Conservation (phyloP, 2,329 filamentous ascomycete genomes). For the Trichoderma sp. region DNA sequence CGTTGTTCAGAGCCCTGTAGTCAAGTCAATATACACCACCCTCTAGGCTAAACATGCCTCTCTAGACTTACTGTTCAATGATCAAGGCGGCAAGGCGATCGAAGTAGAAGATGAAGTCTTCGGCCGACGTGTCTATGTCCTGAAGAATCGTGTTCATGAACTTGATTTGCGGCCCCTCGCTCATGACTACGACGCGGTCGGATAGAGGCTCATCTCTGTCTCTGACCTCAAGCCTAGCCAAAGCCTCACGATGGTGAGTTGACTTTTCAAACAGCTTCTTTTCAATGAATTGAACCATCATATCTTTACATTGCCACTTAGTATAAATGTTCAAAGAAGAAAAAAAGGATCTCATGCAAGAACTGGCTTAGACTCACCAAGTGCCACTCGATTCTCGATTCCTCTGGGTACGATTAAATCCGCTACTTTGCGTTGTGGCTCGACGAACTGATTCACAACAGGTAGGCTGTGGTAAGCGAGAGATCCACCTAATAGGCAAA, state of each 20-base stretch:
- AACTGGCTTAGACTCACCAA: conserved; percentile 51
- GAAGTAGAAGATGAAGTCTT: conserved; percentile 98
- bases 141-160: conserved; percentile 92
- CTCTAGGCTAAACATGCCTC: neutral
- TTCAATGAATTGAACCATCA: conserved; percentile 92
- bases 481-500: neutral
- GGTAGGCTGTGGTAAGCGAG: neutral
- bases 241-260: conserved; percentile 72
- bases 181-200: conserved; percentile 69
- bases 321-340: conserved; percentile 3
- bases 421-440: conserved; percentile 86
- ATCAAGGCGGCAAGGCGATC: conserved; percentile 83
- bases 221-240: conserved; percentile 71
- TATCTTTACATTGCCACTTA: conserved; percentile 50
- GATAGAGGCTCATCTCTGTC: conserved; percentile 72
- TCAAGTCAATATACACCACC: conserved; percentile 18
- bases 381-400: conserved; percentile 91
- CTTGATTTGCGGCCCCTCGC: conserved; percentile 74
- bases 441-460: conserved; percentile 62
- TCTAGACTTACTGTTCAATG: conserved; percentile 63
- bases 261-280: conserved; percentile 86
- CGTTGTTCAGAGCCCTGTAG: conserved; percentile 69
- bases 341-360: neutral
- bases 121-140: conserved; percentile 71
- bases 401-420: conserved; percentile 95